Evolutionary conservation across 1,284 basidiomycete genomes (phyloP), one percentile per base, ranked within the genome.

Genomic region (Wallemia ichthyophaga): DNA sequence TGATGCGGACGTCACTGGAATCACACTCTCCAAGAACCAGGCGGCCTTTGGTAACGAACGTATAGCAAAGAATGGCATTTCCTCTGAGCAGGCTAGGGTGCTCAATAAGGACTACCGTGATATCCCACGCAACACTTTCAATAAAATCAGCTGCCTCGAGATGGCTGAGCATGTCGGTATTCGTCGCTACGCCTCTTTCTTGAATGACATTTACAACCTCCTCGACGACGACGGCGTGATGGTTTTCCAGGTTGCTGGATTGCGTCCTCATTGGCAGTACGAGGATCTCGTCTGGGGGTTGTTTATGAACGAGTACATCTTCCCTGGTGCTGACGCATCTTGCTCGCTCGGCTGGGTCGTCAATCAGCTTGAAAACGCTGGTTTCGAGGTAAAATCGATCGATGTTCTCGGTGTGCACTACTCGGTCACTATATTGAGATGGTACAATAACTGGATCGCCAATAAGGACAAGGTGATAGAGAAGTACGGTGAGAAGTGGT

Each of bases 81-180:
- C 72, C 62, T 71, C 83, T 3, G 77, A 81, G 67, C 79, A 83
- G 68, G 92, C 88, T 5, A 78, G 88, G 61, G 88, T 96, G 63
- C 73, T 96, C 59, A 95, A 92, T 76, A 81, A 80, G 69, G 94
- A 99, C 71, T 95, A 86, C 72, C 79, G 92, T 33, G 87, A 96
- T 61, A 85, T 95, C 64, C 88, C 88, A 33, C 78, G 78, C 56
- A 77, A 79, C 25, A 78, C 79, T 60, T 99, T 83, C 70, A 83
- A 79, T 69, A 98, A 98, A 75, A 98, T 99, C 63, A 86, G 92
- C 58, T 83, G 81, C 65, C 77, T 99, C 65, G 92, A 99, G 72
- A 98, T 98, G 92, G 92, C 92, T 32, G 94, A 99, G 79, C 89
- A 95, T 67, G 94, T 99, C 63, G 92, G 92, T 61, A 81, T 99